phyloP scores from a whole-genome alignment of 2,329 filamentous ascomycete species.

The Torrubiella hemipterigena region DNA sequence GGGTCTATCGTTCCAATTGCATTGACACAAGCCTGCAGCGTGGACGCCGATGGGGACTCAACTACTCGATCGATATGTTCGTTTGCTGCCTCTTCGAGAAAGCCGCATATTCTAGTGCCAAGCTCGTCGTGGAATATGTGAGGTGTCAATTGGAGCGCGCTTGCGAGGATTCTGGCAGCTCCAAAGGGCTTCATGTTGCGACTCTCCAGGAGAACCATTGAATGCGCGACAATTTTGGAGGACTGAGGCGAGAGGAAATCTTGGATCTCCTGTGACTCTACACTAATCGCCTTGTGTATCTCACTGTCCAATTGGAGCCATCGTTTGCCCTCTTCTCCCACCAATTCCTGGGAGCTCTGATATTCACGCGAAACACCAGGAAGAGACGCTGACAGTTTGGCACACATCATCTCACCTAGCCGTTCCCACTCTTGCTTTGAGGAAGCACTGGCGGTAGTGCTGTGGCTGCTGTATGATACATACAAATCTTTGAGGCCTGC shows the following conservation, averaged over 20 bases:
- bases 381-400: conserved; percentile 59
- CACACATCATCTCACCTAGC: conserved; percentile 49
- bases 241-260: conserved; percentile 19
- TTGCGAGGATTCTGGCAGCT: conserved; percentile 34
- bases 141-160: conserved; percentile 23
- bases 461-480: conserved; percentile 26
- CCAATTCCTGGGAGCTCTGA: conserved; percentile 54
- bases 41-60: conserved; percentile 53
- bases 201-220: conserved; percentile 29
- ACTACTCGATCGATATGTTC: conserved; percentile 47
- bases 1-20: conserved; percentile 33
- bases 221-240: conserved; percentile 17
- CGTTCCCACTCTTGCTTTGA: conserved; percentile 49
- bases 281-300: conserved; percentile 23
- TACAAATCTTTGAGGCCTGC: conserved; percentile 35
- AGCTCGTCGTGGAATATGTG: conserved; percentile 25
- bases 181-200: conserved; percentile 47
- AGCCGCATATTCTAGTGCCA: conserved; percentile 23
- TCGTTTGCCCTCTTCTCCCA: conserved; percentile 54
- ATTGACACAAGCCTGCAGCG: conserved; percentile 55
- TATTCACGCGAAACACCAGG: conserved; percentile 76
- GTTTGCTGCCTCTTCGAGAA: conserved; percentile 37
- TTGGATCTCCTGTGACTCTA: conserved; percentile 10
- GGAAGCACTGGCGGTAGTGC: conserved; percentile 30
- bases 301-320: conserved; percentile 50